Evolutionary conservation across 108 stramenopile species (phyloP).

Genomic region (Aurantiochytrium sp.): DNA sequence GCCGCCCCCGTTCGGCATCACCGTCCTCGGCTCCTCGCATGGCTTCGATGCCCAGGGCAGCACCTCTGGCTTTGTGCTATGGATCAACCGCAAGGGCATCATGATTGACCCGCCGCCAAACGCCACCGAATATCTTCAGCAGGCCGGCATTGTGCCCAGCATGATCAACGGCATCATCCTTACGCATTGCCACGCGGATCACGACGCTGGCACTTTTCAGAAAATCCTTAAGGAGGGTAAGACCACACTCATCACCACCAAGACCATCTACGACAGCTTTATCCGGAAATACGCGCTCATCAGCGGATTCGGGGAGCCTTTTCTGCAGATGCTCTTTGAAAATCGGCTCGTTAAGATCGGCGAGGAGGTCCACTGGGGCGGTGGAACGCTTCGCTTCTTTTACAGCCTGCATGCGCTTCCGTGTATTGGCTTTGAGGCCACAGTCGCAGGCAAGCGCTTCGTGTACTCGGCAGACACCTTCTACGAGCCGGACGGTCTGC

Average conservation of each 20-base stretch:
- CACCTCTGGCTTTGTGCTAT: conserved; percentile 85
- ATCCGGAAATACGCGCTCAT: conserved; percentile 87
- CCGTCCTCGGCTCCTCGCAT: conserved; percentile 45
- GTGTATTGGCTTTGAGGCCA: conserved; percentile 81
- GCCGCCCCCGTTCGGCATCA: conserved; percentile 42
- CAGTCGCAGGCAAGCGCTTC: conserved; percentile 79
- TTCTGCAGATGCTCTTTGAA: conserved; percentile 74
- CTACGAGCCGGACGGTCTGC: conserved; percentile 71
- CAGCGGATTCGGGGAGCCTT: conserved; percentile 69
- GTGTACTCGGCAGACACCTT: conserved; percentile 87
- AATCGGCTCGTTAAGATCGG: conserved; percentile 82
- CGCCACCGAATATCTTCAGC: conserved; percentile 49
- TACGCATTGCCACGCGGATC: conserved; percentile 89
- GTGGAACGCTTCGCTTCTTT: conserved; percentile 78
- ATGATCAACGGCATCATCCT: conserved; percentile 84
- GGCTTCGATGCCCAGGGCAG: conserved; percentile 74
- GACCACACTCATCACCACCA: conserved; percentile 80
- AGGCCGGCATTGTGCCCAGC: conserved; percentile 75
- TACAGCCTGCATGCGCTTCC: conserved; percentile 86
- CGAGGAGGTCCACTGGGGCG: conserved; percentile 73
- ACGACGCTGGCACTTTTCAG: conserved; percentile 90
- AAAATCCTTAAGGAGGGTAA: conserved; percentile 80
- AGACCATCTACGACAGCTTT: conserved; percentile 87
- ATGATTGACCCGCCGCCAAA: conserved; percentile 91
- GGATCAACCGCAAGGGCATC: conserved; percentile 83